A percentile compares a stretch with the other conserved stretches of the same genome.
phyloP scores from a whole-genome alignment of 257 asterid species.

The Datura wrightii region DNA sequence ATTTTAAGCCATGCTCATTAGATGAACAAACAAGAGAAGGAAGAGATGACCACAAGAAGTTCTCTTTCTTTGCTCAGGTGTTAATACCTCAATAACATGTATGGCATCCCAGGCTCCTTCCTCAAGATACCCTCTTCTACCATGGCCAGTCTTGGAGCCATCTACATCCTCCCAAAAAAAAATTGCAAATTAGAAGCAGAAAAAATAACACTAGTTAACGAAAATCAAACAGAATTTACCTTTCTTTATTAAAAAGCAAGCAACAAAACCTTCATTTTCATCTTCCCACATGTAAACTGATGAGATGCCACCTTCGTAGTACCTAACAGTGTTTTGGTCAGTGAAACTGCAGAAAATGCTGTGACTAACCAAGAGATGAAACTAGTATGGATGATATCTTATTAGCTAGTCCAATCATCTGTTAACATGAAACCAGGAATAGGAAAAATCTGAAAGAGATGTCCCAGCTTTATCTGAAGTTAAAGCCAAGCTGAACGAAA shows the following conservation, averaged over 20 bases:
- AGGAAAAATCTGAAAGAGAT: slow-evolving; percentile 24
- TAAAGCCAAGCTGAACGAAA: neutral
- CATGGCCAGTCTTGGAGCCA: slow-evolving; percentile 84
- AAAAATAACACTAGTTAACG: slow-evolving; percentile 21
- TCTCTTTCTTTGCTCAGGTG: slow-evolving; percentile 28
- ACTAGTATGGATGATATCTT: neutral
- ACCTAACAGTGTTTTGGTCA: slow-evolving; percentile 71
- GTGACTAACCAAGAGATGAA: slow-evolving; percentile 34
- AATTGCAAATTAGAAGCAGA: slow-evolving; percentile 36
- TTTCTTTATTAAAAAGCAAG: slow-evolving; percentile 93
- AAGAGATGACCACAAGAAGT: slow-evolving; percentile 24
- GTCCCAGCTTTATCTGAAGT: neutral
- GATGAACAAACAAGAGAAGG: neutral
- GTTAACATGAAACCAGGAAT: slow-evolving; percentile 19
- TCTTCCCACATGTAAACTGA: slow-evolving; percentile 96
- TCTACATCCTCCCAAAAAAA: slow-evolving; percentile 53
- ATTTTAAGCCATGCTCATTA: slow-evolving; percentile 1
- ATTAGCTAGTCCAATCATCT: slow-evolving; percentile 22
- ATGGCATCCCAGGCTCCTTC: slow-evolving; percentile 99
- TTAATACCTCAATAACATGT: slow-evolving; percentile 89
- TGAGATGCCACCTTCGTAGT: slow-evolving; percentile 97
- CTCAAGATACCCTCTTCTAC: slow-evolving; percentile 88
- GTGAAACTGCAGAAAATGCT: slow-evolving; percentile 45
- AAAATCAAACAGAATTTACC: slow-evolving; percentile 48
- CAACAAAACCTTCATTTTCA: slow-evolving; percentile 83